These are phyloP conservation scores for Mortierella hygrophila DNA, from an alignment of 192 early-diverging fungal genomes.

Conservation along the genomic window DNA sequence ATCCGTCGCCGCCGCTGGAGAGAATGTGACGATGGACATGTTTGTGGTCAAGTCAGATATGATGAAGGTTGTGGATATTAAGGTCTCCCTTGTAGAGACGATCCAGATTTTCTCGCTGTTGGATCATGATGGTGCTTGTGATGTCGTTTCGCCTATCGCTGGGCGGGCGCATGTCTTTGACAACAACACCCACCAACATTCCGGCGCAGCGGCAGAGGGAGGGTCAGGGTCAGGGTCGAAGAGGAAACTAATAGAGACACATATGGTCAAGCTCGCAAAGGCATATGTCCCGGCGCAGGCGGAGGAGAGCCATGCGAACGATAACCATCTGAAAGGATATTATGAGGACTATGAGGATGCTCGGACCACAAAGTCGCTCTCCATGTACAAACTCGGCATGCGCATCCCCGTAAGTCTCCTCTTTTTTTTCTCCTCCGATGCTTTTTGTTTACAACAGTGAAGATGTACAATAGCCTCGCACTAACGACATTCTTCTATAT, in stretches of 20 bases:
- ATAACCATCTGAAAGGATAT: slow-evolving; percentile 50
- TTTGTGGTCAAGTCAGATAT: slow-evolving; percentile 53
- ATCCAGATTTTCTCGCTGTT: slow-evolving; percentile 35
- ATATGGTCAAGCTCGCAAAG: slow-evolving; percentile 49
- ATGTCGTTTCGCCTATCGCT: slow-evolving; percentile 2
- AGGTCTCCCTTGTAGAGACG: slow-evolving; percentile 50
- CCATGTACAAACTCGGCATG: slow-evolving; percentile 51
- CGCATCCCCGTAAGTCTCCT: slow-evolving; percentile 41
- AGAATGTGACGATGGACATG: slow-evolving; percentile 43
- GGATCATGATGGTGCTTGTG: not conserved
- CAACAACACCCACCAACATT: not conserved
- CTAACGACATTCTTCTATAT: not conserved
- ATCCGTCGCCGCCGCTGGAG: slow-evolving; percentile 44
- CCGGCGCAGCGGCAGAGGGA: not conserved
- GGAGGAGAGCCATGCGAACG: slow-evolving; percentile 50
- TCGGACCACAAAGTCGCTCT: slow-evolving; percentile 40
- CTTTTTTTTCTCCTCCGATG: not conserved
- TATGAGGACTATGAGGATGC: slow-evolving; percentile 52
- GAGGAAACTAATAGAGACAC: slow-evolving; percentile 31
- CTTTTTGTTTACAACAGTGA: not conserved
- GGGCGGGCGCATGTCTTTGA: slow-evolving; percentile 5
- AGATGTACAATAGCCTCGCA: not conserved
- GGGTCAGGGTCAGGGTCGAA: too few relatives aligned
- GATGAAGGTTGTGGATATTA: slow-evolving; percentile 53
- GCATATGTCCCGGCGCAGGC: slow-evolving; percentile 49